Conservation (phyloP, 1,139 yeast genomes). For the Hyphopichia burtonii region DNA sequence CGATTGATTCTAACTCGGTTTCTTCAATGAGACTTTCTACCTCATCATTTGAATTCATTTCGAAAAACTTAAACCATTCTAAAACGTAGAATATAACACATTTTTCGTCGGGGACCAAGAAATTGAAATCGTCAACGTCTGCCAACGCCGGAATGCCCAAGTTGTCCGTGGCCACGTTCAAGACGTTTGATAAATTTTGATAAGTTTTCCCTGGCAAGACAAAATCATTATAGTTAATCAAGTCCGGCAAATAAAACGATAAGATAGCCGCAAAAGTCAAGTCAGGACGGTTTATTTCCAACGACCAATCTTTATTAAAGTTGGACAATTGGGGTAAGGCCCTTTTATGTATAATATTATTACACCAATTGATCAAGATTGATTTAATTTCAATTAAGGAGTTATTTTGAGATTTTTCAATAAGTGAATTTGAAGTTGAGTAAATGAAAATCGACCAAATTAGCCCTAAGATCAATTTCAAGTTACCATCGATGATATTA, state of each 20-base stretch:
- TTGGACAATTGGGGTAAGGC: conserved; percentile 22
- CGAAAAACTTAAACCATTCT: conserved; percentile 61
- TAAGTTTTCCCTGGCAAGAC: conserved; percentile 37
- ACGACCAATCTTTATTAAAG: conserved; percentile 41
- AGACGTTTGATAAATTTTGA: conserved; percentile 20
- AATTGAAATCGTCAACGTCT: conserved; percentile 60
- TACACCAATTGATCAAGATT: conserved; percentile 37
- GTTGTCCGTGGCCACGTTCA: conserved; percentile 25
- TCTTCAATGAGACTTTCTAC: not conserved
- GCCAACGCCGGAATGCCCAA: conserved; percentile 56
- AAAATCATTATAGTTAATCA: conserved; percentile 24
- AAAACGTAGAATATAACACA: conserved; percentile 65
- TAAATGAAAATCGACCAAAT: conserved; percentile 62
- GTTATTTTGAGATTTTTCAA: conserved; percentile 34
- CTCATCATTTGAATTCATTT: conserved; percentile 11
- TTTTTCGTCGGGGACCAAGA: conserved; percentile 59
- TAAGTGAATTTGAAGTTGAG: conserved; percentile 37
- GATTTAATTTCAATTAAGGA: conserved; percentile 32
- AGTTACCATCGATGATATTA: conserved; percentile 62
- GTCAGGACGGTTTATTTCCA: conserved; percentile 31
- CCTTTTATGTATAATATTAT: conserved; percentile 18
- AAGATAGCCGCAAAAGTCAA: conserved; percentile 23
- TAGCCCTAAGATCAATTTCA: conserved; percentile 62
- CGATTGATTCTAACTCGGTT: not conserved
- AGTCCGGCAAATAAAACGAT: conserved; percentile 16